Conservation (phyloP, 176 grass and related monocot genomes). For the Oryza punctata region DNA sequence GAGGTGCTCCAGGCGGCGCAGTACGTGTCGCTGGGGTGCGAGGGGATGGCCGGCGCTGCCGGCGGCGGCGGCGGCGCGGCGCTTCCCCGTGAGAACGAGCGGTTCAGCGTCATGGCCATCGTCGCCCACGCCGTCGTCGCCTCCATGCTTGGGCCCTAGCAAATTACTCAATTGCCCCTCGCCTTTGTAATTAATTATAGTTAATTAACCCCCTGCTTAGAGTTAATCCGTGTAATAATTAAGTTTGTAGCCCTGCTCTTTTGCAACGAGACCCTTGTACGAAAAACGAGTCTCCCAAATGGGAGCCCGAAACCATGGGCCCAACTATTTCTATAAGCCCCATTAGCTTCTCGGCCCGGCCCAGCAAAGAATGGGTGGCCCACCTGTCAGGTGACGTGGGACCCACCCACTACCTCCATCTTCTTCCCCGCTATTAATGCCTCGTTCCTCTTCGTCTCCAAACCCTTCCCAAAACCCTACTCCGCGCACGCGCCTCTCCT, state of each 20-base stretch:
- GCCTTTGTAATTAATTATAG: not conserved
- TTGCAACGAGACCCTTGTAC: no score
- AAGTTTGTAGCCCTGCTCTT: not conserved
- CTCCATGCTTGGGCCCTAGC: conserved; percentile 15
- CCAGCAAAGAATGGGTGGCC: no score
- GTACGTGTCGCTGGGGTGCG: conserved; percentile 35
- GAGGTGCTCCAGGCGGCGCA: conserved; percentile 42
- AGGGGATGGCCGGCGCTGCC: conserved; percentile 16
- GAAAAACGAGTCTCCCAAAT: no score
- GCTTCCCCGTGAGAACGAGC: conserved; percentile 21
- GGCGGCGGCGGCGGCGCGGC: not conserved
- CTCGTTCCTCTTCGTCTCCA: not conserved
- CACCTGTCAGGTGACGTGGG: no score
- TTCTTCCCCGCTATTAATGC: not conserved
- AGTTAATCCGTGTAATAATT: not conserved
- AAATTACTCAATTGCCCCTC: not conserved
- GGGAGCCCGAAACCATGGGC: no score
- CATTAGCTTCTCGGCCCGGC: no score
- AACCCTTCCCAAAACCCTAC: no score
- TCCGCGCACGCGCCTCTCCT: not conserved
- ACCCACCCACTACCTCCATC: no score
- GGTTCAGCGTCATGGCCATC: conserved; percentile 29
- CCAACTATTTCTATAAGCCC: no score
- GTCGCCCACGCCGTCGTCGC: conserved; percentile 49
- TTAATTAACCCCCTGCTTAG: not conserved